phyloP scores from a whole-genome alignment of 75 land plant species.

The Pinus albicaulis region DNA sequence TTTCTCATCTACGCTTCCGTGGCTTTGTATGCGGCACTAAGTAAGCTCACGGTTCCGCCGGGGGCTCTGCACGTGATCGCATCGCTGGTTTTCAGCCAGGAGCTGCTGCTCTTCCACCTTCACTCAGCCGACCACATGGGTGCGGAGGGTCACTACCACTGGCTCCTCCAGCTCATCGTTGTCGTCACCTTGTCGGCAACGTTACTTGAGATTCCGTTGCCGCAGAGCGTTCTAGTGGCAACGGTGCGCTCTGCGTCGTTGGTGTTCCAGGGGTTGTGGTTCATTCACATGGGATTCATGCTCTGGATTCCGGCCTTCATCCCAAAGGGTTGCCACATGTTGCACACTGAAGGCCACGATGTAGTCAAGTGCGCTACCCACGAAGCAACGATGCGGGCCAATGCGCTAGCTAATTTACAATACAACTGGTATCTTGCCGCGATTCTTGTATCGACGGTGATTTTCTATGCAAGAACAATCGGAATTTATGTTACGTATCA shows the following conservation, averaged over 20 bases:
- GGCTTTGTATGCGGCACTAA: constrained; percentile 31
- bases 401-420: constrained; percentile 61
- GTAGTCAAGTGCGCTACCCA: constrained; percentile 35
- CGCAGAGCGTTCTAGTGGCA: constrained; percentile 28
- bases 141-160: constrained; percentile 73
- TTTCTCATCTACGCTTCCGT: constrained; percentile 50
- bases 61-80: constrained; percentile 33
- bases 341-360: constrained; percentile 17
- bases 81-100: constrained; percentile 51
- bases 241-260: constrained; percentile 42
- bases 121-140: constrained; percentile 79
- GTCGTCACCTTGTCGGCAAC: constrained; percentile 33
- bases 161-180: constrained; percentile 69
- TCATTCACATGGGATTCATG: constrained; percentile 60
- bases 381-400: constrained; percentile 30
- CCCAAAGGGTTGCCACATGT: constrained; percentile 45
- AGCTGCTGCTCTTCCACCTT: constrained; percentile 63
- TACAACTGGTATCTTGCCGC: constrained; percentile 64
- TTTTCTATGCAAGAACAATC: constrained; percentile 12
- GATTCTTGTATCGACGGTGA: constrained; percentile 21
- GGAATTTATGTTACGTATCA: no score
- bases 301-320: constrained; percentile 65
- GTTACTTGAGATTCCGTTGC: constrained; percentile 19
- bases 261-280: constrained; percentile 58
- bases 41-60: constrained; percentile 3